These are phyloP conservation scores for Ramalina intermedia DNA, from an alignment of 495 filamentous ascomycete genomes.

Conservation along the genomic window DNA sequence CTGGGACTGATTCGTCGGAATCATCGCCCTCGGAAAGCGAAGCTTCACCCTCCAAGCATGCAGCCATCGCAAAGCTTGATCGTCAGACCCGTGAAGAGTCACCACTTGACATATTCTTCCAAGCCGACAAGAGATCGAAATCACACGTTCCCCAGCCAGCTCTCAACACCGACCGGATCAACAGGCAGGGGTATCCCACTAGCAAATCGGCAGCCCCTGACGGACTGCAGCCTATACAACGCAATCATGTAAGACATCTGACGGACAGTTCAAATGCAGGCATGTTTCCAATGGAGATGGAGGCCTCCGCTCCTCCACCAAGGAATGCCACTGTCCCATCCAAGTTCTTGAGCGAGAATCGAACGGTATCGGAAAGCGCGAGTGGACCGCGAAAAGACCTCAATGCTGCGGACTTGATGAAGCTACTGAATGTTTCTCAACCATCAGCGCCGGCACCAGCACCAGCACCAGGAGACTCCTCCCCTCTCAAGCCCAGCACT, in stretches of 20 bases:
- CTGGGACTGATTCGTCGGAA: slow-evolving; percentile 20
- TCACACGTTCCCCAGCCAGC: slow-evolving; percentile 27
- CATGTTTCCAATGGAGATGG: slow-evolving; percentile 54
- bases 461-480: slow-evolving; percentile 11
- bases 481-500: slow-evolving; percentile 7
- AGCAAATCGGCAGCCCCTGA: slow-evolving; percentile 21
- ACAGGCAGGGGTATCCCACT: slow-evolving; percentile 32
- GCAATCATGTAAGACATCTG: slow-evolving; percentile 20
- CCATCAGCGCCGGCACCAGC: slow-evolving; percentile 22
- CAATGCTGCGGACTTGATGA: slow-evolving; percentile 34
- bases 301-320: slow-evolving; percentile 31
- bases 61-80: slow-evolving; percentile 13
- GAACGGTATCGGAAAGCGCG: background rate
- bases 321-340: slow-evolving; percentile 43
- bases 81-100: slow-evolving; percentile 43
- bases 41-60: slow-evolving; percentile 16
- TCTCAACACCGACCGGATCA: slow-evolving; percentile 3
- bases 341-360: too few species aligned
- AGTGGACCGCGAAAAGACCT: background rate
- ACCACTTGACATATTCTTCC: slow-evolving; percentile 79
- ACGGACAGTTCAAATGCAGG: slow-evolving; percentile 30
- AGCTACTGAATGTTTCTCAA: slow-evolving; percentile 32
- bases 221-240: slow-evolving; percentile 13
- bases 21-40: slow-evolving; percentile 16
- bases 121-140: slow-evolving; percentile 64